Conservation (phyloP, 352 stramenopile genomes). For the Discostella stelligera region DNA sequence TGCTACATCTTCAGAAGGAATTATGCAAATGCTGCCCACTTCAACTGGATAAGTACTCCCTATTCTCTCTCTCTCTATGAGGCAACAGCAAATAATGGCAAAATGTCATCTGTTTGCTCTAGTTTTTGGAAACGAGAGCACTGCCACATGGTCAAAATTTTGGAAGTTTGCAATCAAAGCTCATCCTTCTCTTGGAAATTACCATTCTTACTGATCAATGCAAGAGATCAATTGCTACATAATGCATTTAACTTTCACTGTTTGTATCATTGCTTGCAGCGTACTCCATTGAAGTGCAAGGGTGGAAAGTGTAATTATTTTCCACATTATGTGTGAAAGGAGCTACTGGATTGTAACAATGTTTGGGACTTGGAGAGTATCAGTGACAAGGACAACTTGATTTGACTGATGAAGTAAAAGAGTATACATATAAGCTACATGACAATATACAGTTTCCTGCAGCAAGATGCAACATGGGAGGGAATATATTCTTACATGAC, state of each 20-base stretch:
- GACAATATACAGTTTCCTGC: neutral
- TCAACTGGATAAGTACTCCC: too few relatives aligned
- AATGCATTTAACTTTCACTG: slow-evolving; percentile 1
- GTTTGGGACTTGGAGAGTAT: neutral
- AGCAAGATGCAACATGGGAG: neutral
- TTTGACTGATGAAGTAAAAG: neutral
- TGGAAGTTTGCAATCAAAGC: slow-evolving; percentile 1
- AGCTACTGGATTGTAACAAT: neutral
- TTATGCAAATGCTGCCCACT: too few relatives aligned
- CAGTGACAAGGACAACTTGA: slow-evolving; percentile 1
- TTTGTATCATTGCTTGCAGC: neutral
- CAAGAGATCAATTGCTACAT: slow-evolving; percentile 1
- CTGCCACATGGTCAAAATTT: slow-evolving; percentile 3
- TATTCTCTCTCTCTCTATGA: too few relatives aligned
- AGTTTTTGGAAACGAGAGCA: slow-evolving; percentile 15
- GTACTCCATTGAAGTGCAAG: neutral
- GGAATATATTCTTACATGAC: slow-evolving; percentile 3
- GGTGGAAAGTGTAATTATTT: neutral
- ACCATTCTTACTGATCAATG: slow-evolving; percentile 9
- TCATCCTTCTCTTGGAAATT: neutral
- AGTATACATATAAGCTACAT: neutral
- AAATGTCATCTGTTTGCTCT: too few relatives aligned
- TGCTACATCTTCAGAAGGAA: too few relatives aligned
- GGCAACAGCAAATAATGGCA: too few relatives aligned
- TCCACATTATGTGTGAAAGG: neutral